phyloP scores from a whole-genome alignment of 2,329 filamentous ascomycete species.

The Stemphylium vesicarium region DNA sequence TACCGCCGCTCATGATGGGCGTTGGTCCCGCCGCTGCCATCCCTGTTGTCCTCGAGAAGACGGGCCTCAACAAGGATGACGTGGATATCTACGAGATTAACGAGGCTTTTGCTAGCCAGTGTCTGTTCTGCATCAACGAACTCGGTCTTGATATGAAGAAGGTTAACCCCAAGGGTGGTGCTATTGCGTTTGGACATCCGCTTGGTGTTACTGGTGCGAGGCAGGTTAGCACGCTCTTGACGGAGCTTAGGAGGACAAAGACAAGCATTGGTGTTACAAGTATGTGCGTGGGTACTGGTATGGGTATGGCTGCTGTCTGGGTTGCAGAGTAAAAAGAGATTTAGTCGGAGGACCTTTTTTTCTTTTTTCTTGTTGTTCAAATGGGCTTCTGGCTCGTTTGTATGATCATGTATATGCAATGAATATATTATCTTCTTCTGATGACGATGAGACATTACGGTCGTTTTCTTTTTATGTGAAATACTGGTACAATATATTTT shows the following conservation, averaged over 20 bases:
- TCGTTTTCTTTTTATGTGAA: too few relatives aligned
- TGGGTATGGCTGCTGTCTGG: constrained; percentile 98
- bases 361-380: too few relatives aligned
- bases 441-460: too few relatives aligned
- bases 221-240: constrained; percentile 90
- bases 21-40: constrained; percentile 96
- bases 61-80: constrained; percentile 80
- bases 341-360: too few relatives aligned
- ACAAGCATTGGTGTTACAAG: constrained; percentile 89
- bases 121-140: constrained; percentile 90
- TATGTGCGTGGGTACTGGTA: constrained; percentile 94
- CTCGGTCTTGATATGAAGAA: constrained; percentile 82
- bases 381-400: neutral
- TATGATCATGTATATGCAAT: neutral
- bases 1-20: constrained; percentile 93
- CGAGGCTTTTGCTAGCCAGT: constrained; percentile 96
- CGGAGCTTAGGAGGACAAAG: constrained; percentile 83
- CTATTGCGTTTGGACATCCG: constrained; percentile 95
- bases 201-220: constrained; percentile 92
- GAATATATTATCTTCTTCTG: too few relatives aligned
- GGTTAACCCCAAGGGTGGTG: constrained; percentile 96
- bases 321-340: constrained; percentile 74
- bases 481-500: too few relatives aligned
- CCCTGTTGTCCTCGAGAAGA: constrained; percentile 86
- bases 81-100: constrained; percentile 99